phyloP scores from a whole-genome alignment of 1,284 basidiomycete species.

The Bjerkandera adusta region DNA sequence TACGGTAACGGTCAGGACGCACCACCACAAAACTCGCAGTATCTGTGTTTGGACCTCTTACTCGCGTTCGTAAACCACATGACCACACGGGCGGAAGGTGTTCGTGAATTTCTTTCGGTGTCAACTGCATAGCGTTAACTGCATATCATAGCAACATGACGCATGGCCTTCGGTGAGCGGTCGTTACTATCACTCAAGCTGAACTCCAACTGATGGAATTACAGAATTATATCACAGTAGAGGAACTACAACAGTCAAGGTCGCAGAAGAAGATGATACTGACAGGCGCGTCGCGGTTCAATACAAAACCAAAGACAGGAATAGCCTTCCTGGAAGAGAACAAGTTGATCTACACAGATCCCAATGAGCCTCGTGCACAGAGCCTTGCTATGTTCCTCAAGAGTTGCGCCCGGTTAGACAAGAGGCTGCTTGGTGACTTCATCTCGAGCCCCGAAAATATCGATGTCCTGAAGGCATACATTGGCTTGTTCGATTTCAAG shows the following conservation, averaged over 20 bases:
- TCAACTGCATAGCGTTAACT: constrained; percentile 12
- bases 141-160: constrained; percentile 35
- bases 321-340: constrained; percentile 90
- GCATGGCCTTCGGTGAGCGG: constrained; percentile 60
- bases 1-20: constrained; percentile 61
- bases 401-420: constrained; percentile 85
- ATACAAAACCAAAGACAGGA: constrained; percentile 93
- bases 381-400: constrained; percentile 87
- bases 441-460: constrained; percentile 88
- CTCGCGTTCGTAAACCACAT: constrained; percentile 88
- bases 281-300: constrained; percentile 87
- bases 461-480: constrained; percentile 85
- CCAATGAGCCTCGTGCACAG: constrained; percentile 51
- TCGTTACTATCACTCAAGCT: neutral
- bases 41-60: constrained; percentile 87
- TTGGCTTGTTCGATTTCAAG: constrained; percentile 88
- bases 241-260: constrained; percentile 71
- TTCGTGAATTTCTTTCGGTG: constrained; percentile 35
- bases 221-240: constrained; percentile 50
- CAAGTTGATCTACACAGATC: constrained; percentile 74
- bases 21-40: constrained; percentile 78
- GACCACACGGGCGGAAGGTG: constrained; percentile 75
- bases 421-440: constrained; percentile 92
- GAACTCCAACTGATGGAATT: neutral
- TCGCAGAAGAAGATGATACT: constrained; percentile 86